These are phyloP conservation scores for Elsinoe fawcettii DNA, from an alignment of 2,329 filamentous ascomycete species.

Conservation along the genomic window DNA sequence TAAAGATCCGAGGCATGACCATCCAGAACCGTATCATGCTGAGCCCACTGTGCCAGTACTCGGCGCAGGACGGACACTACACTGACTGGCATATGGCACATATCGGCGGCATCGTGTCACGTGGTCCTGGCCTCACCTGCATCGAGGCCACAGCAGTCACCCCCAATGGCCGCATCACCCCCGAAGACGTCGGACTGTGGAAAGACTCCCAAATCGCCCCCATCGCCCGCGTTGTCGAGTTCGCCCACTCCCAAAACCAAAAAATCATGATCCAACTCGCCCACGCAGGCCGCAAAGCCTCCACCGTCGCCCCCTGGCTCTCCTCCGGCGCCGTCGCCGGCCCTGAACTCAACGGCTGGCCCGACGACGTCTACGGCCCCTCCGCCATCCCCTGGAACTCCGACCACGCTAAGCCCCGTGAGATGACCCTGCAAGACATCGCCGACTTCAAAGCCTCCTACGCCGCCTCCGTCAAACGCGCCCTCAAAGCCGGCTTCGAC, in stretches of 20 bases:
- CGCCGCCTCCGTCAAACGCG: slow-evolving; percentile 51
- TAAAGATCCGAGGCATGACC: slow-evolving; percentile 51
- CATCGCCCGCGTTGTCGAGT: slow-evolving; percentile 64
- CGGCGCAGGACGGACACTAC: slow-evolving; percentile 60
- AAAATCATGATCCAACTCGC: slow-evolving; percentile 72
- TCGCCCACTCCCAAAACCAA: slow-evolving; percentile 69
- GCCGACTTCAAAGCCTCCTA: slow-evolving; percentile 55
- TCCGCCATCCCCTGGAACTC: slow-evolving; percentile 56
- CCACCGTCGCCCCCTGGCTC: slow-evolving; percentile 58
- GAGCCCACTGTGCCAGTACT: slow-evolving; percentile 60
- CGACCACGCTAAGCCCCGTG: slow-evolving; percentile 54
- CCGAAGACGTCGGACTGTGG: slow-evolving; percentile 75
- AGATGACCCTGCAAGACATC: slow-evolving; percentile 63
- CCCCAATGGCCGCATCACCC: slow-evolving; percentile 73
- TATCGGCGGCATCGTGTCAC: slow-evolving; percentile 67
- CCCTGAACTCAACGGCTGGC: slow-evolving; percentile 44
- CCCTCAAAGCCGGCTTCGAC: slow-evolving; percentile 58
- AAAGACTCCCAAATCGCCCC: slow-evolving; percentile 71
- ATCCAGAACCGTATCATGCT: slow-evolving; percentile 62
- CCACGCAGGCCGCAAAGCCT: slow-evolving; percentile 64
- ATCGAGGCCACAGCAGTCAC: slow-evolving; percentile 72
- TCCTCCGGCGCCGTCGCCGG: slow-evolving; percentile 47
- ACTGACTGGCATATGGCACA: slow-evolving; percentile 79
- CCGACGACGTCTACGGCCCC: slow-evolving; percentile 49
- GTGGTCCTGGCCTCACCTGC: slow-evolving; percentile 65